phyloP scores from a whole-genome alignment of 2,329 filamentous ascomycete species.

The Hypoxylon sp. region DNA sequence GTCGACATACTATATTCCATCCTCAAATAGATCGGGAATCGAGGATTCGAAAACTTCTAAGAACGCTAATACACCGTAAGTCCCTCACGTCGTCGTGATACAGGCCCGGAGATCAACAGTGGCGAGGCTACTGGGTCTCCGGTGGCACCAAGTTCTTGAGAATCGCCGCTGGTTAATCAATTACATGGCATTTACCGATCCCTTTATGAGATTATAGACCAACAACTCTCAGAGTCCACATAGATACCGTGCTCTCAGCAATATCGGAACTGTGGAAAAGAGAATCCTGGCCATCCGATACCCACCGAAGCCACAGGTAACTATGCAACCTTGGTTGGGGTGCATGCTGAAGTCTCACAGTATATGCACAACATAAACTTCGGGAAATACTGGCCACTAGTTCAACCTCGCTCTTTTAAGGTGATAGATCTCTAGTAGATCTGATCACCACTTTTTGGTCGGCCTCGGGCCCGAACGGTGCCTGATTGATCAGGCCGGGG shows the following conservation, averaged over 20 bases:
- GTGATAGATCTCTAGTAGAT: conserved; percentile 16
- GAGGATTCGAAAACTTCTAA: not conserved
- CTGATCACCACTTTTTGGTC: not conserved
- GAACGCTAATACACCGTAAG: not conserved
- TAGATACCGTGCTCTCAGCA: conserved; percentile 1
- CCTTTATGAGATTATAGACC: conserved; percentile 2
- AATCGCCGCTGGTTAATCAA: not conserved
- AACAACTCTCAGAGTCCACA: conserved; percentile 4
- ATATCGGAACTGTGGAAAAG: conserved; percentile 12
- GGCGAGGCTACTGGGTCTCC: conserved; percentile 8
- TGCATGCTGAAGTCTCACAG: conserved; percentile 21
- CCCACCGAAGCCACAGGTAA: conserved; percentile 4
- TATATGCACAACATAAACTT: conserved; percentile 34
- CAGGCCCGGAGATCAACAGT: not conserved
- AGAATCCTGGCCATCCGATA: conserved; percentile 8
- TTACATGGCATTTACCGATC: not conserved
- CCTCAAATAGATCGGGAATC: not conserved
- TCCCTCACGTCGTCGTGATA: conserved; percentile 4
- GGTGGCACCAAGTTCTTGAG: conserved; percentile 11
- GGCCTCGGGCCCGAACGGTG: conserved; percentile 22
- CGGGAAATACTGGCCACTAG: conserved; percentile 13
- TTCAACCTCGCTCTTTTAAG: conserved; percentile 29
- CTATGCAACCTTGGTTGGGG: conserved; percentile 23
- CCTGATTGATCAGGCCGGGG: not conserved
- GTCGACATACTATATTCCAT: not conserved